Conservation (phyloP, 2,329 filamentous ascomycete species). For the Lachnellula cervina region DNA sequence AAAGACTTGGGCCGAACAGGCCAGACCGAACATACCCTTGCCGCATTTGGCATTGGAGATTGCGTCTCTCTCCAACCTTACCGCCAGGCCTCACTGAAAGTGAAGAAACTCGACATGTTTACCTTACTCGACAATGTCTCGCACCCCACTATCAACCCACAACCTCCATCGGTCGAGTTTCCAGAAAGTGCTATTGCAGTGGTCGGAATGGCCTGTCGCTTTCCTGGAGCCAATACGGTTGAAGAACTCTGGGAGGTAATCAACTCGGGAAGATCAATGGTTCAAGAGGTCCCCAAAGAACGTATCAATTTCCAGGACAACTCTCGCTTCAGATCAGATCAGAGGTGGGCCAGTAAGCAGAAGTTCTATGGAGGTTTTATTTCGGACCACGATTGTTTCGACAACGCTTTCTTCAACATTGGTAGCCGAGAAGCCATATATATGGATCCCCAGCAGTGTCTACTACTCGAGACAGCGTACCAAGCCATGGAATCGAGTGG, state of each 20-base stretch:
- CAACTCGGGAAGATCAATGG: slow-evolving; percentile 48
- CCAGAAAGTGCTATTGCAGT: slow-evolving; percentile 38
- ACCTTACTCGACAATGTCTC: no score
- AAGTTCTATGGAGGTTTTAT: slow-evolving; percentile 7
- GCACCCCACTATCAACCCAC: no score
- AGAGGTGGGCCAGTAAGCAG: slow-evolving; percentile 2
- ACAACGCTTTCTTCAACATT: slow-evolving; percentile 13
- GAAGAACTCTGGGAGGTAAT: slow-evolving; percentile 67
- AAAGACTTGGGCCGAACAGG: background rate
- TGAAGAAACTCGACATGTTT: no score
- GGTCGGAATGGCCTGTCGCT: slow-evolving; percentile 47
- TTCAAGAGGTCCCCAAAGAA: slow-evolving; percentile 21
- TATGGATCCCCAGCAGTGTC: slow-evolving; percentile 20
- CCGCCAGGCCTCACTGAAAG: no score
- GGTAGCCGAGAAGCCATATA: slow-evolving; percentile 14
- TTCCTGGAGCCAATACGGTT: slow-evolving; percentile 45
- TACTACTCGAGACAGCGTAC: slow-evolving; percentile 6
- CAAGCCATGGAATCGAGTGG: slow-evolving; percentile 7
- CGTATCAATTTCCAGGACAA: slow-evolving; percentile 9
- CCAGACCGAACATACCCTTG: background rate
- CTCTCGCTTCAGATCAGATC: background rate
- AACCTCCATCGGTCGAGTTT: background rate
- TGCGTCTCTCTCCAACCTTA: background rate
- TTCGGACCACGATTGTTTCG: slow-evolving; percentile 10
- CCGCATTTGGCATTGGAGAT: slow-evolving; percentile 1